Evolutionary conservation across 495 filamentous ascomycete genomes (phyloP).

Genomic region (Penicillium verhagenii): DNA sequence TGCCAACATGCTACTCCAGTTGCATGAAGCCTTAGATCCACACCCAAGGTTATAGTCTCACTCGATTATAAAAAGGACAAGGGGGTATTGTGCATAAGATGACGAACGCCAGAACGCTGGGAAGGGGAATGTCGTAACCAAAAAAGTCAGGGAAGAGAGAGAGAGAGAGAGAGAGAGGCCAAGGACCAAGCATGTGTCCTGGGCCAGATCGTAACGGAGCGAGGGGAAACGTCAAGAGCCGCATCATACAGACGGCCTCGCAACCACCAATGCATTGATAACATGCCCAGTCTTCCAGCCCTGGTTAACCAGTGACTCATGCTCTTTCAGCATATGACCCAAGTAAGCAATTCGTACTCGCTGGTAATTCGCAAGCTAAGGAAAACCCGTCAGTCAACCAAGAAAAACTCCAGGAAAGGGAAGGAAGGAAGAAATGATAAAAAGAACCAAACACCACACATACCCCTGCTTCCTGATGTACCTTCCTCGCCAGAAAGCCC

Average conservation of each 20-base stretch:
- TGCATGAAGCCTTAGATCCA: not conserved
- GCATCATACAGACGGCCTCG: slow-evolving; percentile 40
- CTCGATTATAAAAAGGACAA: slow-evolving; percentile 11
- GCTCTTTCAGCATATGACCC: slow-evolving; percentile 74
- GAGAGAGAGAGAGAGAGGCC: slow-evolving; percentile 1
- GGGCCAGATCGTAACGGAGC: not conserved
- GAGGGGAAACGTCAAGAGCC: not conserved
- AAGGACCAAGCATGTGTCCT: not conserved
- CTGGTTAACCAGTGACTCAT: slow-evolving; percentile 58
- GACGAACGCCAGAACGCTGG: slow-evolving; percentile 24
- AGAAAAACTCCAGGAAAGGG: not conserved
- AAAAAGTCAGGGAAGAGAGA: not conserved
- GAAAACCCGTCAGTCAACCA: slow-evolving; percentile 1
- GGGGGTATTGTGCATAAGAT: slow-evolving; percentile 43
- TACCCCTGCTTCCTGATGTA: slow-evolving; percentile 67
- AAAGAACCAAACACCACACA: too few species aligned
- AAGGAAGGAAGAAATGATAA: too few species aligned
- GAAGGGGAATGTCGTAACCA: not conserved
- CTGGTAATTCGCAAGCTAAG: slow-evolving; percentile 48
- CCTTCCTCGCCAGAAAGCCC: slow-evolving; percentile 56
- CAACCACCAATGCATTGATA: slow-evolving; percentile 75
- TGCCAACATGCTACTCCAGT: not conserved
- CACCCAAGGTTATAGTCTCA: not conserved
- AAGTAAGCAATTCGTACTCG: slow-evolving; percentile 72
- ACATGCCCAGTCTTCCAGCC: slow-evolving; percentile 77